phyloP scores from a whole-genome alignment of 225 moss, liverwort and hornwort species.

The Lunularia cruciata region DNA sequence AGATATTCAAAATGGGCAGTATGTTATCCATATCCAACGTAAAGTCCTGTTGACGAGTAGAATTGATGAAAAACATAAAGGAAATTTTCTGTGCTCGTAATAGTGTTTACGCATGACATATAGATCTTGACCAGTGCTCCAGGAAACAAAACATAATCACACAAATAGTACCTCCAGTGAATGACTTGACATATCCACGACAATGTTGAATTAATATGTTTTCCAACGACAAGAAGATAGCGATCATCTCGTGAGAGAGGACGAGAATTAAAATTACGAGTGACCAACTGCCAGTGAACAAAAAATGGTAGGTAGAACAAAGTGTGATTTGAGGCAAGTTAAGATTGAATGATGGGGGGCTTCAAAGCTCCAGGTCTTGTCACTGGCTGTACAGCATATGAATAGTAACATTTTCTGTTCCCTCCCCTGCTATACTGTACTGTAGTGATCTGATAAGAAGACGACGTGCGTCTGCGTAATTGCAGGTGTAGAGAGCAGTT shows the following conservation, averaged over 20 bases:
- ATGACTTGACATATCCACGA: background rate
- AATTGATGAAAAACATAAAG: too few species aligned
- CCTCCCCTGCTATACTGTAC: too few species aligned
- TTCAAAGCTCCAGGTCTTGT: background rate
- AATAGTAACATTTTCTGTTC: too few species aligned
- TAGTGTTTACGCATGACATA: too few species aligned
- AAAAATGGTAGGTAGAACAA: background rate
- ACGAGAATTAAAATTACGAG: background rate
- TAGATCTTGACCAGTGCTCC: too few species aligned
- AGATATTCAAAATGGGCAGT: too few species aligned
- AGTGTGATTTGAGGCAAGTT: background rate
- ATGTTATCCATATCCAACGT: too few species aligned
- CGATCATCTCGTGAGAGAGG: conserved; percentile 6
- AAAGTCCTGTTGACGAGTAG: too few species aligned
- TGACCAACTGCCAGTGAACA: background rate
- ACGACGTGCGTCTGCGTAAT: background rate
- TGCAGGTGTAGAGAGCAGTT: too few species aligned
- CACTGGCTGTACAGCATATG: background rate
- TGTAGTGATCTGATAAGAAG: too few species aligned
- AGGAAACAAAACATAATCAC: background rate
- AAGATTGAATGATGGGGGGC: background rate
- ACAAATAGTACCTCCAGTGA: background rate
- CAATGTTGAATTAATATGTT: background rate
- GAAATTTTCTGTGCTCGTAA: too few species aligned
- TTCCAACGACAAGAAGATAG: background rate